Evolutionary conservation across 768 basidiomycete genomes (phyloP).

Genomic region (Jaapia argillacea): DNA sequence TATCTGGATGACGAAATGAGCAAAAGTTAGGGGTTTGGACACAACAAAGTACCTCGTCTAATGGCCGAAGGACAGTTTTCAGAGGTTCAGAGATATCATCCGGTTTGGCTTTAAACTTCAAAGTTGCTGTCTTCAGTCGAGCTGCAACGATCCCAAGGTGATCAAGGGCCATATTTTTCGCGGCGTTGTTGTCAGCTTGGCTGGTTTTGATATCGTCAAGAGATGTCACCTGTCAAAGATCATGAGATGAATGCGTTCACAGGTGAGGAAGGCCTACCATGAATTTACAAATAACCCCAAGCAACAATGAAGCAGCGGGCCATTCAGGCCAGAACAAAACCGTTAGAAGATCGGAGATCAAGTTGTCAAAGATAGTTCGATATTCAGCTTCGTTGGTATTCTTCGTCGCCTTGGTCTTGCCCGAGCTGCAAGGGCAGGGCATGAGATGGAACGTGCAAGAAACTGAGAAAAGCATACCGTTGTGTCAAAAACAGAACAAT

Average conservation of each 20-base stretch:
- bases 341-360: slow-evolving; percentile 78
- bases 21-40: neutral
- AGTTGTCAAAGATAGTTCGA: slow-evolving; percentile 82
- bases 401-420: slow-evolving; percentile 81
- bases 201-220: slow-evolving; percentile 73
- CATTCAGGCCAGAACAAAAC: slow-evolving; percentile 96
- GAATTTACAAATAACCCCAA: slow-evolving; percentile 72
- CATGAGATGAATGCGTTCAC: neutral
- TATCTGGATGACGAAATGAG: slow-evolving; percentile 29
- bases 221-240: slow-evolving; percentile 64
- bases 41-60: slow-evolving; percentile 56
- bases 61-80: slow-evolving; percentile 35
- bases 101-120: too few relatives aligned
- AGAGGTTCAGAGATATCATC: slow-evolving; percentile 25
- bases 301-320: slow-evolving; percentile 82
- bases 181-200: slow-evolving; percentile 67
- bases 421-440: slow-evolving; percentile 42
- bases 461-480: slow-evolving; percentile 24
- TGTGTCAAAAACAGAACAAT: slow-evolving; percentile 73
- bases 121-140: slow-evolving; percentile 51
- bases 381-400: slow-evolving; percentile 94
- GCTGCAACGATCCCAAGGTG: slow-evolving; percentile 92
- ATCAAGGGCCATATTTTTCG: slow-evolving; percentile 85
- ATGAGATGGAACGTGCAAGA: neutral
- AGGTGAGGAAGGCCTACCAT: too few relatives aligned